These are phyloP conservation scores for Rhizopogon rudus DNA, from an alignment of 768 basidiomycete species.

Conservation along the genomic window DNA sequence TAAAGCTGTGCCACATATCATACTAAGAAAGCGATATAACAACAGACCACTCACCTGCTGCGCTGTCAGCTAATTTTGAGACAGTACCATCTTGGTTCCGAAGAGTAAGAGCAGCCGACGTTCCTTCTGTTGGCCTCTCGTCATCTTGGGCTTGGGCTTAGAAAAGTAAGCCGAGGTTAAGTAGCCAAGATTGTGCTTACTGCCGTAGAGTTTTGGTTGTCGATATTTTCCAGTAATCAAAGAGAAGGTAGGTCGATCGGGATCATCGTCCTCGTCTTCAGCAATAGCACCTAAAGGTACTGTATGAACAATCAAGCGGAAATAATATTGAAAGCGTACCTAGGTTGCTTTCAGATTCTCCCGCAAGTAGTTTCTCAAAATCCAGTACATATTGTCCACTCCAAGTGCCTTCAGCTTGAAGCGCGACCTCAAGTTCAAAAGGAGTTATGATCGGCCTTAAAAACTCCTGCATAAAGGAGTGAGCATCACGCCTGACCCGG, in stretches of 20 bases:
- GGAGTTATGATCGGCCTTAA: constrained; percentile 90
- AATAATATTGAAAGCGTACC: constrained; percentile 5
- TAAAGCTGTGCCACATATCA: constrained; percentile 38
- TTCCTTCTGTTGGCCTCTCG: constrained; percentile 12
- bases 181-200: constrained; percentile 10
- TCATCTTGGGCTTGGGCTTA: constrained; percentile 10
- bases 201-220: constrained; percentile 65
- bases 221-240: constrained; percentile 83
- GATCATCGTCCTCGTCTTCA: constrained; percentile 29
- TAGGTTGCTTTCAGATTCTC: constrained; percentile 10
- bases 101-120: constrained; percentile 44
- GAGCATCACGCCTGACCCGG: background rate
- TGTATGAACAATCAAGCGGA: background rate
- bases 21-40: constrained; percentile 1
- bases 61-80: constrained; percentile 53
- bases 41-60: constrained; percentile 51
- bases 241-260: constrained; percentile 79
- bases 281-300: constrained; percentile 4
- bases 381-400: constrained; percentile 77
- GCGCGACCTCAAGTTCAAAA: constrained; percentile 80
- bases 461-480: constrained; percentile 61
- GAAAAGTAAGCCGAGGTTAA: background rate
- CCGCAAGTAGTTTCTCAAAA: constrained; percentile 55
- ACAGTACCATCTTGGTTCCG: constrained; percentile 63
- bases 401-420: constrained; percentile 68